Conservation (phyloP, 768 basidiomycete genomes). For the Lactarius sp. region DNA sequence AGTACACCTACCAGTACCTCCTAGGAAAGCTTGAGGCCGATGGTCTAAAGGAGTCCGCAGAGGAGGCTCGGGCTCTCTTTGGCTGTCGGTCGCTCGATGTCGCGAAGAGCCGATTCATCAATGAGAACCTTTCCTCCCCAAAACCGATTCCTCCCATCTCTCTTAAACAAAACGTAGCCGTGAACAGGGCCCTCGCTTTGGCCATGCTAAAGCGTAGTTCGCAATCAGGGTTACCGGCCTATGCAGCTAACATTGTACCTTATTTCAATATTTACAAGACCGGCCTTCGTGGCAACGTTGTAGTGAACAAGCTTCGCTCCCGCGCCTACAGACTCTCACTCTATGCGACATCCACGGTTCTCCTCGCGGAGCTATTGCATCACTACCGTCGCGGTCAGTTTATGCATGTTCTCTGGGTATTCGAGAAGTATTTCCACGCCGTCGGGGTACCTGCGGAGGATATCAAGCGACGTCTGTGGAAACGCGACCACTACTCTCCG, state of each 20-base stretch:
- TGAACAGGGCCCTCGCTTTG: slow-evolving; percentile 5
- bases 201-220: slow-evolving; percentile 7
- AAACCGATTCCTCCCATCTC: slow-evolving; percentile 2
- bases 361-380: slow-evolving; percentile 31
- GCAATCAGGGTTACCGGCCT: not conserved
- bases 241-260: slow-evolving; percentile 12
- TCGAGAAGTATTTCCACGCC: slow-evolving; percentile 46
- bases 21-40: slow-evolving; percentile 29
- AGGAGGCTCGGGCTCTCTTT: not conserved
- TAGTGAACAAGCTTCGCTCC: slow-evolving; percentile 9
- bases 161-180: not conserved
- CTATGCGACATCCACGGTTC: slow-evolving; percentile 5
- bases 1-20: slow-evolving; percentile 35
- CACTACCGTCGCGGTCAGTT: slow-evolving; percentile 17
- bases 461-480: slow-evolving; percentile 1
- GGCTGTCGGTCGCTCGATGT: not conserved
- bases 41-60: not conserved
- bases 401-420: slow-evolving; percentile 33
- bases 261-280: slow-evolving; percentile 24
- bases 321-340: slow-evolving; percentile 13
- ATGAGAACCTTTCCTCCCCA: not conserved
- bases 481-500: slow-evolving; percentile 5
- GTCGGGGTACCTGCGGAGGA: slow-evolving; percentile 45
- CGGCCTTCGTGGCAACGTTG: not conserved
- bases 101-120: slow-evolving; percentile 6